These are phyloP conservation scores for Tetracladium setigerum DNA, from an alignment of 495 filamentous ascomycete genomes.

Conservation along the genomic window DNA sequence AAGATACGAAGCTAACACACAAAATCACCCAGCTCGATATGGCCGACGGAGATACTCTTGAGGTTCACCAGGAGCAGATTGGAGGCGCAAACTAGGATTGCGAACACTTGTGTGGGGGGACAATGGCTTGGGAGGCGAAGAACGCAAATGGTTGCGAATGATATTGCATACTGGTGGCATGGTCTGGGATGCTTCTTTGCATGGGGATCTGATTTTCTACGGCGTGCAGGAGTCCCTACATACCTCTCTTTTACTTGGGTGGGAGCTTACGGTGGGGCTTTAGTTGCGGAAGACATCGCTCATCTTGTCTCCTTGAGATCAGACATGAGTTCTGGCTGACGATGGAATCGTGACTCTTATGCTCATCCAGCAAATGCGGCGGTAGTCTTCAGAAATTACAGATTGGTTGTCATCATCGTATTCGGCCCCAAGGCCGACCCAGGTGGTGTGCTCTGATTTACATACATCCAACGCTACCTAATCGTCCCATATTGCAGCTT, in stretches of 20 bases:
- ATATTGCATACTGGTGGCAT: conserved; percentile 14
- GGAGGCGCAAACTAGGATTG: conserved; percentile 43
- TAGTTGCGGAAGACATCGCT: too few species aligned
- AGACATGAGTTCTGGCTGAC: too few species aligned
- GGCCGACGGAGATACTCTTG: conserved; percentile 91
- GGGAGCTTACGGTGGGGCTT: too few species aligned
- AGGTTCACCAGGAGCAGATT: conserved; percentile 98
- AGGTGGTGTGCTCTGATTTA: too few species aligned
- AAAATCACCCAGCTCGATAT: conserved; percentile 72
- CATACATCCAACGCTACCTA: conserved; percentile 31
- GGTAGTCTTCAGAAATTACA: too few species aligned
- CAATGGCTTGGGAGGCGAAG: neutral
- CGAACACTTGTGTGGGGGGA: neutral
- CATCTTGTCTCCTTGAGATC: too few species aligned
- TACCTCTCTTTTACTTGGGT: too few species aligned
- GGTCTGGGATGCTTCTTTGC: conserved; percentile 9
- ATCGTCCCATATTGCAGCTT: conserved; percentile 75
- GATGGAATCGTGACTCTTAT: too few species aligned
- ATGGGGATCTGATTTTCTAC: conserved; percentile 10
- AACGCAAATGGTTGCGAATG: neutral
- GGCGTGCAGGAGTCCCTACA: conserved; percentile 10
- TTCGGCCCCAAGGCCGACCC: too few species aligned
- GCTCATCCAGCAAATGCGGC: too few species aligned
- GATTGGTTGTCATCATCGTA: too few species aligned
- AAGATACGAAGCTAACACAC: conserved; percentile 8